phyloP scores from a whole-genome alignment of 148 eudicot genomes.

The Rhododendron molle region DNA sequence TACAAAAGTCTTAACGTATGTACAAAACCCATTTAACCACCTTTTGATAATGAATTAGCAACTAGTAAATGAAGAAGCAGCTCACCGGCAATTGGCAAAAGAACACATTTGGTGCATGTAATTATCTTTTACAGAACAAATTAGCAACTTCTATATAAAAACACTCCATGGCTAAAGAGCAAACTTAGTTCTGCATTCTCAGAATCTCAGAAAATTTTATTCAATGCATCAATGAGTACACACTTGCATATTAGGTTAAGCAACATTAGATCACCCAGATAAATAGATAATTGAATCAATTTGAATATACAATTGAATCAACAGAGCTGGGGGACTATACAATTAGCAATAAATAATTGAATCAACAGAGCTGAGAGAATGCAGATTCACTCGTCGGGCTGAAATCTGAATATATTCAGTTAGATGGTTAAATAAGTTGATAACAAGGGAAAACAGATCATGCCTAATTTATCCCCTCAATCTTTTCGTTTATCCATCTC shows the following conservation, averaged over 20 bases:
- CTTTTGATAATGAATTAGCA: not conserved
- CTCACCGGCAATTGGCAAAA: not conserved
- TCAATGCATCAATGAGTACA: not conserved
- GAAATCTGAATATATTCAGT: not conserved
- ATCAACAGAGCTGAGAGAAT: not conserved
- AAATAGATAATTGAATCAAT: not conserved
- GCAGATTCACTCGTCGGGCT: not conserved
- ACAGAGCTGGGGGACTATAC: not conserved
- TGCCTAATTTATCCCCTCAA: not conserved
- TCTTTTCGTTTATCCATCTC: not conserved
- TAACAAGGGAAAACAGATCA: not conserved
- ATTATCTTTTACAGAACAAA: not conserved
- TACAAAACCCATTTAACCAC: not conserved
- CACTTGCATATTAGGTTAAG: not conserved
- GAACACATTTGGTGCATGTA: not conserved
- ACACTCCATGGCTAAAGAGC: not conserved
- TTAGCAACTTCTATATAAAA: not conserved
- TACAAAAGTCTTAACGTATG: not conserved
- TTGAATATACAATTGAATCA: not conserved
- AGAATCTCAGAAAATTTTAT: not conserved
- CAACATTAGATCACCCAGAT: not conserved
- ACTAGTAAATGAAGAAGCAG: not conserved
- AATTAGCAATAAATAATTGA: not conserved
- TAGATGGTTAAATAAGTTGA: not conserved
- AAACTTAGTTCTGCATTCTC: not conserved